Evolutionary conservation across 768 basidiomycete genomes (phyloP).

Genomic region (Mycena vulgaris): DNA sequence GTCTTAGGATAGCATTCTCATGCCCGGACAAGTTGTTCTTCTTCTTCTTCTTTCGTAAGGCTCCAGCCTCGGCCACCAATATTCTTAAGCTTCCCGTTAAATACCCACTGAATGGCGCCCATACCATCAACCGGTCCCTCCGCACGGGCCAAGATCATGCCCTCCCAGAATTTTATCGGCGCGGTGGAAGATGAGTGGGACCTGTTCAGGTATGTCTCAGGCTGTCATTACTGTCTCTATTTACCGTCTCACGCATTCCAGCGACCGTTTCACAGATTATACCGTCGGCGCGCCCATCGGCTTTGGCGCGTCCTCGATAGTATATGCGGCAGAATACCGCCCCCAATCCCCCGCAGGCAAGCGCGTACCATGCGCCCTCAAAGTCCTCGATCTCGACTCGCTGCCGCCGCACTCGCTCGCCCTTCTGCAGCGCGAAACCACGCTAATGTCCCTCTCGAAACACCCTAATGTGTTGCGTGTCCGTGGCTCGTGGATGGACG

Average conservation of each 20-base stretch:
- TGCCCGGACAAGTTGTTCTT: no score
- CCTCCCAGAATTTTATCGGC: conserved; percentile 31
- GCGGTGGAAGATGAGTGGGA: conserved; percentile 90
- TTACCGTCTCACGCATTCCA: conserved; percentile 47
- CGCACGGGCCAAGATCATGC: conserved; percentile 17
- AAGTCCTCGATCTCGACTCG: conserved; percentile 90
- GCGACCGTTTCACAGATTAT: conserved; percentile 82
- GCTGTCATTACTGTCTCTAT: conserved; percentile 9
- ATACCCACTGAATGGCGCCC: conserved; percentile 34
- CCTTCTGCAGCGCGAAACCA: conserved; percentile 87
- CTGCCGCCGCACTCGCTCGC: conserved; percentile 80
- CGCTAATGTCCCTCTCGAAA: conserved; percentile 92
- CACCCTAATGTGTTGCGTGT: conserved; percentile 96
- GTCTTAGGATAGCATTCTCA: no score
- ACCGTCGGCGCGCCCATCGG: conserved; percentile 85
- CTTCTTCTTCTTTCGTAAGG: no score
- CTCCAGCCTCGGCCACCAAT: no score
- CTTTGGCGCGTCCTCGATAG: conserved; percentile 93
- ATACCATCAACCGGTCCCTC: background rate
- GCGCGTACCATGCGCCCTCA: conserved; percentile 81
- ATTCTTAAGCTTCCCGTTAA: background rate
- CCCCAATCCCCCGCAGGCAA: conserved; percentile 45
- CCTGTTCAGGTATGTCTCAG: conserved; percentile 76
- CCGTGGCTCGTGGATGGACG: conserved; percentile 90
- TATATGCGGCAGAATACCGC: conserved; percentile 83